Conservation (phyloP, 1,284 basidiomycete species). For the Psilocybe mexicana region DNA sequence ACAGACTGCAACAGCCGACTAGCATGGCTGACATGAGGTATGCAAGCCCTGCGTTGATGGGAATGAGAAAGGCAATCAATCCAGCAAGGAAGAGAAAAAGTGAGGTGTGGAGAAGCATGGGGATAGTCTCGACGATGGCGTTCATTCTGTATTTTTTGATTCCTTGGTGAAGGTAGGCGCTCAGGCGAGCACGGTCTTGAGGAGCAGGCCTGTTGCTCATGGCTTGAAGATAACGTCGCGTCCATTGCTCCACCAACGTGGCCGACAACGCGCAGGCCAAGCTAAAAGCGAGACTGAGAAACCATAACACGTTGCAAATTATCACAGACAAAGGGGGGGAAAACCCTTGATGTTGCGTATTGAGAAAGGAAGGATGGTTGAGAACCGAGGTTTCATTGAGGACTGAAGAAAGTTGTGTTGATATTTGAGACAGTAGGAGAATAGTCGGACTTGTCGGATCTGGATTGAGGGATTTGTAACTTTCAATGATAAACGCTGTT, state of each 20-base stretch:
- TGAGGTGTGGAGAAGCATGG: conserved; percentile 40
- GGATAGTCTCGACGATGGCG: conserved; percentile 38
- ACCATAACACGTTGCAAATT: conserved; percentile 38
- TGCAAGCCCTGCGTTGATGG: conserved; percentile 33
- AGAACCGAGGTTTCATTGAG: conserved; percentile 18
- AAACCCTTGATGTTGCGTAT: conserved; percentile 1
- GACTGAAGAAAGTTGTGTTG: conserved; percentile 27
- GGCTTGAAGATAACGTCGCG: conserved; percentile 34
- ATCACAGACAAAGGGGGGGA: conserved; percentile 25
- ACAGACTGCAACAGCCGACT: conserved; percentile 29
- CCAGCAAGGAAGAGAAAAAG: conserved; percentile 42
- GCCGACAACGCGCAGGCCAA: conserved; percentile 34
- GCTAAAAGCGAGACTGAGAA: conserved; percentile 33
- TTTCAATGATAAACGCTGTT: conserved; percentile 47
- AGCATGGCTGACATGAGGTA: conserved; percentile 33
- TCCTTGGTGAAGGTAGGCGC: conserved; percentile 37
- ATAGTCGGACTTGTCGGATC: conserved; percentile 33
- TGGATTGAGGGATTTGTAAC: conserved; percentile 37
- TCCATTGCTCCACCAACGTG: conserved; percentile 36
- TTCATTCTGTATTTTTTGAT: conserved; percentile 36
- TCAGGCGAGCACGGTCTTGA: conserved; percentile 39
- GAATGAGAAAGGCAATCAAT: conserved; percentile 37
- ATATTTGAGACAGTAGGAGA: conserved; percentile 35
- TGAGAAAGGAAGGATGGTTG: background rate
- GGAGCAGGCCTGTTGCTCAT: conserved; percentile 35